Evolutionary conservation across 768 basidiomycete species (phyloP), one percentile per base, ranked within the genome.

Genomic region (Rhodotorula babjevae): DNA sequence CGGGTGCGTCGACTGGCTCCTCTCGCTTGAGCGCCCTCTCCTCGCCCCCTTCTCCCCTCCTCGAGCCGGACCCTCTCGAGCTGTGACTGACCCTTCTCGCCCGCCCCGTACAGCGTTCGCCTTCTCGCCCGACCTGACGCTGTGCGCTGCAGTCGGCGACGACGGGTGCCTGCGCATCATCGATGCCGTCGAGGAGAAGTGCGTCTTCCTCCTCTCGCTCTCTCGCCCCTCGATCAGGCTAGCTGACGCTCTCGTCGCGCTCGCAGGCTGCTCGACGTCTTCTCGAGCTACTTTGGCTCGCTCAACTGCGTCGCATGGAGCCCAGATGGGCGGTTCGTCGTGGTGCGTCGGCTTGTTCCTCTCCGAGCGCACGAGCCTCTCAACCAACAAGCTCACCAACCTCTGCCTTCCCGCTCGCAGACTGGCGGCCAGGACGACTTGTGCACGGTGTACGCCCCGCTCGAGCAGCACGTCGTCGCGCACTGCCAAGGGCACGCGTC

Each of bases 401-500:
- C 36, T 36, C 9, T 36, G 36, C n/a, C 23, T 23, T 10, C 15
- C 16, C 12, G 8, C 16, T 6, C 65, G 25, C 76, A 93, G 91
- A 92, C 92, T 3, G 96, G 94, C 21, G 96, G 96, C 0, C 94
- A 99, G 83, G 96, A 99, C 78, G 96, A 99, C 79, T 85, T 98
- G 18, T 82, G 96, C 66, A 95, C 94, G 9, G 90, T 99, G 71
- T 92, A 92, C 80, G 93, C 94, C 0, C 93, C 93, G 1, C 90
- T 89, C 86, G 96, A 98, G 80, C 90, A 92, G 79, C 87, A 94
- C 6, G 88, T 98, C 12, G 87, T 99, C 18, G 96, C 96, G 10
- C 86, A 94, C 67, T 98, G 96, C 82, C 93, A 96, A 81, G 96
- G 96, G 0, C 96, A 99, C 79, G 91, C 92, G 0, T 94, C 92